phyloP scores from a whole-genome alignment of 1,284 basidiomycete genomes.

The Cutaneotrichosporon dermatis region DNA sequence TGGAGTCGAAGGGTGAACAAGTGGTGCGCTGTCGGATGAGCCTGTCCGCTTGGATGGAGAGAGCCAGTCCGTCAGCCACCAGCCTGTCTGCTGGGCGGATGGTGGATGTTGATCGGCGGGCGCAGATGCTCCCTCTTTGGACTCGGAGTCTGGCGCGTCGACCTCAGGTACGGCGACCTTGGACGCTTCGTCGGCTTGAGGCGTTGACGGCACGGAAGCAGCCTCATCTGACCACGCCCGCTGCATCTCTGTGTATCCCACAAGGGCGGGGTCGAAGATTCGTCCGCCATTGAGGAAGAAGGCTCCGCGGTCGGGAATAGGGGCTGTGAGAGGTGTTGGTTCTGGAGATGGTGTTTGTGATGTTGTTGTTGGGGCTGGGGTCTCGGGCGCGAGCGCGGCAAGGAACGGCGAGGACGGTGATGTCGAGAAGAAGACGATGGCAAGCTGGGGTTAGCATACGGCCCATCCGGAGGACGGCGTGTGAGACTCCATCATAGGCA shows the following conservation, averaged over 20 bases:
- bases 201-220: neutral
- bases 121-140: no score
- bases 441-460: conserved; percentile 21
- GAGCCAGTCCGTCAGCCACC: conserved; percentile 12
- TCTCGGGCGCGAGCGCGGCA: conserved; percentile 11
- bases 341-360: conserved; percentile 1
- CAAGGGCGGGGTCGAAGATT: conserved; percentile 33
- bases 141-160: no score
- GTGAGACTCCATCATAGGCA: no score
- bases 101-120: no score
- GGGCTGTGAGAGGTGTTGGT: conserved; percentile 13
- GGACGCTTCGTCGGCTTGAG: no score
- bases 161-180: no score
- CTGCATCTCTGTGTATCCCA: conserved; percentile 29
- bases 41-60: neutral
- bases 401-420: conserved; percentile 42
- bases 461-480: no score
- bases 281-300: conserved; percentile 29
- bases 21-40: neutral
- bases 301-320: conserved; percentile 29
- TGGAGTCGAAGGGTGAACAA: neutral
- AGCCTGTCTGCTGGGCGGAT: neutral
- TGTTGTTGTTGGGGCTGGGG: neutral
- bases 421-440: conserved; percentile 36
- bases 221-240: conserved; percentile 10